Evolutionary conservation across 371 early-diverging fungal genomes (phyloP).

Genomic region (Mucor velutinosus): DNA sequence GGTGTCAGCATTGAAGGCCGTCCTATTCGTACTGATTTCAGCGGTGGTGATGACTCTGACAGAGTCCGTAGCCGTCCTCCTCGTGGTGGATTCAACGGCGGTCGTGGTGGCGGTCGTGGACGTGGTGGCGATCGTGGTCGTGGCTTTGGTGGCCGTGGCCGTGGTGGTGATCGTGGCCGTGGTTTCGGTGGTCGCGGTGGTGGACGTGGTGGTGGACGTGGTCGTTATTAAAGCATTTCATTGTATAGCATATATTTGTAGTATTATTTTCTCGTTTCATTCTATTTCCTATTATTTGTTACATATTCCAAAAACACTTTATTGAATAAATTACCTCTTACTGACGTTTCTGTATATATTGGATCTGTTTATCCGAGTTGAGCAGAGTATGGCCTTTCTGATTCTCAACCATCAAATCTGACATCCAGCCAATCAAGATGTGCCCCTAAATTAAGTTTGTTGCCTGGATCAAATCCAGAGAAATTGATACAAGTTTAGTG

Average conservation of each 20-base stretch:
- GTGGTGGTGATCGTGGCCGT: conserved; percentile 40
- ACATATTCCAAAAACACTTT: not conserved
- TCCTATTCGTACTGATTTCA: conserved; percentile 65
- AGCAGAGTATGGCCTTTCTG: too few relatives aligned
- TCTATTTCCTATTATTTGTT: not conserved
- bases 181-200: conserved; percentile 45
- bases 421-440: too few relatives aligned
- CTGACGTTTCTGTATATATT: not conserved
- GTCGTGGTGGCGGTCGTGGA: conserved; percentile 31
- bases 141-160: conserved; percentile 50
- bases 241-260: conserved; percentile 5
- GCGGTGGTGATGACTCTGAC: conserved; percentile 42
- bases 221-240: conserved; percentile 15
- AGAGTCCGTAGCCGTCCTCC: conserved; percentile 54
- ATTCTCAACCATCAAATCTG: too few relatives aligned
- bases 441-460: too few relatives aligned
- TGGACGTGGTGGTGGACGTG: conserved; percentile 50
- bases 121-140: conserved; percentile 45
- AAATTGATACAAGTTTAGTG: too few relatives aligned
- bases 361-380: not conserved
- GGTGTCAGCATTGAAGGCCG: conserved; percentile 73
- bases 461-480: too few relatives aligned
- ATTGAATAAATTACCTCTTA: not conserved
- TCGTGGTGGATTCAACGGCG: conserved; percentile 48
- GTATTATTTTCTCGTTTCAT: conserved; percentile 5